Evolutionary conservation across 495 filamentous ascomycete genomes (phyloP), one percentile per base, ranked within the genome.

Genomic region (Elasticomyces elasticus): DNA sequence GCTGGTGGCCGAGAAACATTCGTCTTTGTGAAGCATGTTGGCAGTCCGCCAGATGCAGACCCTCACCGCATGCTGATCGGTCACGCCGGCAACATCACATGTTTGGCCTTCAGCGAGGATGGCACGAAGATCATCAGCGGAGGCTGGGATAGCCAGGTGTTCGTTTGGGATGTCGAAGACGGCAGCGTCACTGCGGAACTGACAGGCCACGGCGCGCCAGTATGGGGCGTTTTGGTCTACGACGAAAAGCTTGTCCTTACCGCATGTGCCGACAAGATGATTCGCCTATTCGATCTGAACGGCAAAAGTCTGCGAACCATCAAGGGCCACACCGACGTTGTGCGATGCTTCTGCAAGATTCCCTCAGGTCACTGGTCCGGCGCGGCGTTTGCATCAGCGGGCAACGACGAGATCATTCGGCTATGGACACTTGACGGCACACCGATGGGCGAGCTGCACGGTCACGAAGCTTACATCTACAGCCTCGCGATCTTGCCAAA

Each of bases 381-480:
- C 2, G 89, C 88, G 19, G 80, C 92, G 10, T 88, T 96, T 65
- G 89, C 87, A 7, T 89, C 89, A 31, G 89, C 89, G 3, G 84
- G 87, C 52, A 95, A 96, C 62, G 89, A 94, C 63, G 85, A 85
- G 37, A 68, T 89, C 6, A 86, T 97, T 56, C 79, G 87, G 31
- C 71, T 95, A 9, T 97, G 88, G 81, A 89, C 82, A 19, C 58
- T 92, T 9, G 73, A 82, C 46, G 92, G 91, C 12, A 70, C 78
- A 27, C 73, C 85, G 50, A 74, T 94, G 5, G 81, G 77, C 19
- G 79, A 87, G 59, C 72, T 97, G 3, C 77, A 81, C 54, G 92
- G 91, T 2, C 94, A 98, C 62, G 90, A 95, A 52, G 92, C 81
- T 64, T 99, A 94, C 68, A 91, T 99, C 52, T 99, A 99, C 68